These are phyloP conservation scores for Endocladia muricata DNA, from an alignment of 31 red algal genomes.

Conservation along the genomic window DNA sequence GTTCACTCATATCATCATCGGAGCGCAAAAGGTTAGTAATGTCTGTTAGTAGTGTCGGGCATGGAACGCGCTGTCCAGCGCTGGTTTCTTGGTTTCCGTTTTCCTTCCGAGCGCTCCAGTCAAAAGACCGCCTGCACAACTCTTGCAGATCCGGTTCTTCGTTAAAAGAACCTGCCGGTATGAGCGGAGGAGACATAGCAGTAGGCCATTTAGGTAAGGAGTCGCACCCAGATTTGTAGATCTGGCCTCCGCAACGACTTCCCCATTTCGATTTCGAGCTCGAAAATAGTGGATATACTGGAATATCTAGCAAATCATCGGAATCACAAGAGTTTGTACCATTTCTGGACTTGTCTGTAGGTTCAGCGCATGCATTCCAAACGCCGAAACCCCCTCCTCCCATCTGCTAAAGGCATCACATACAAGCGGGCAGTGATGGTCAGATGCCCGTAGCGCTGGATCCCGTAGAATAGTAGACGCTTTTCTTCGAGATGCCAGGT, in stretches of 20 bases:
- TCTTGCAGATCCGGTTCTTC: background rate
- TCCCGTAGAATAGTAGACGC: background rate
- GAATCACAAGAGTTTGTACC: background rate
- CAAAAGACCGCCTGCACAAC: background rate
- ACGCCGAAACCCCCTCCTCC: conserved; percentile 13
- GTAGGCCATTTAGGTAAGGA: background rate
- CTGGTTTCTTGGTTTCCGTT: background rate
- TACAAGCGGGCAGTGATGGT: no score
- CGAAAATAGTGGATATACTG: background rate
- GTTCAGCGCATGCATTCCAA: conserved; percentile 7
- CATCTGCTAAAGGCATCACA: no score
- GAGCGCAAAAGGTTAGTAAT: conserved; percentile 1
- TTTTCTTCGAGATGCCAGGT: background rate
- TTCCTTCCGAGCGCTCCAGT: background rate
- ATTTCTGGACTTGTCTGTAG: background rate
- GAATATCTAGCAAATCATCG: background rate
- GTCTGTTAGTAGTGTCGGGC: background rate
- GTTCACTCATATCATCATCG: background rate
- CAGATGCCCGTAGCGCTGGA: background rate
- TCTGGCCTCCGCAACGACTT: background rate
- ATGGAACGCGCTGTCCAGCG: background rate
- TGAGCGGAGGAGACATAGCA: background rate
- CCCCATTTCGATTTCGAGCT: background rate
- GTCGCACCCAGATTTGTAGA: background rate
- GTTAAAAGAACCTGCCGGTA: background rate